A percentile compares a stretch with the other conserved stretches of the same genome.
Conservation (phyloP, 495 filamentous ascomycete species). For the Darksidea phi region DNA sequence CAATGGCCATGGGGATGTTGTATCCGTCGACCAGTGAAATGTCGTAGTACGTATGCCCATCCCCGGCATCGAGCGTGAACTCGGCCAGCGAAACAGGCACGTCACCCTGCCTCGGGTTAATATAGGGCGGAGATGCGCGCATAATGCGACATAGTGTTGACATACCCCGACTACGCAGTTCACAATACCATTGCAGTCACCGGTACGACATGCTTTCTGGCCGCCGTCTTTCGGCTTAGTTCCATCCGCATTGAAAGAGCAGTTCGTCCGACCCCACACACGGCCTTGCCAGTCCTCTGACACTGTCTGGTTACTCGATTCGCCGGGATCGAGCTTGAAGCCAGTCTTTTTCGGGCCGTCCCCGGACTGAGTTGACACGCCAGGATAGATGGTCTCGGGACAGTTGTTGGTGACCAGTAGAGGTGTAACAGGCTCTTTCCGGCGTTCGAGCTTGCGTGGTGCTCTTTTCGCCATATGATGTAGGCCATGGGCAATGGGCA, state of each 20-base stretch:
- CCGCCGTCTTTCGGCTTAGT: conserved; percentile 51
- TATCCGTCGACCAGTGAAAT: conserved; percentile 84
- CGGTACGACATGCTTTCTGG: conserved; percentile 64
- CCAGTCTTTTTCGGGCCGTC: conserved; percentile 60
- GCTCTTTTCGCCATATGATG: conserved; percentile 32
- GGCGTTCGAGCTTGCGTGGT: conserved; percentile 22
- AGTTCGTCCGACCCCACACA: conserved; percentile 80
- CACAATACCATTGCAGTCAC: conserved; percentile 68
- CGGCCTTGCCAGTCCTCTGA: conserved; percentile 72
- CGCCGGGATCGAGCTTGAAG: conserved; percentile 58
- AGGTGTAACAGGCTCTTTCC: conserved; percentile 35
- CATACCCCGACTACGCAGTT: conserved; percentile 64
- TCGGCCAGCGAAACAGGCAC: conserved; percentile 71
- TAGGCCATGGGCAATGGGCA: conserved; percentile 21
- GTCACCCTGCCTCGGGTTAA: conserved; percentile 48
- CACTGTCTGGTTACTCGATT: conserved; percentile 55
- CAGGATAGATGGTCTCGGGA: conserved; percentile 66
- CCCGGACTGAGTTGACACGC: conserved; percentile 65
- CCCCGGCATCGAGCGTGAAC: conserved; percentile 62
- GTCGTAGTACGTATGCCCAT: conserved; percentile 72
- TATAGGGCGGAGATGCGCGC: background rate
- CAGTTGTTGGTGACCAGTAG: conserved; percentile 64
- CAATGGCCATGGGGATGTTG: conserved; percentile 70
- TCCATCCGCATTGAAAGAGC: conserved; percentile 63
- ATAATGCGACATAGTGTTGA: conserved; percentile 7